Base-by-base conservation (phyloP, 495 filamentous ascomycete species). In the Neurospora sp. region DNA sequence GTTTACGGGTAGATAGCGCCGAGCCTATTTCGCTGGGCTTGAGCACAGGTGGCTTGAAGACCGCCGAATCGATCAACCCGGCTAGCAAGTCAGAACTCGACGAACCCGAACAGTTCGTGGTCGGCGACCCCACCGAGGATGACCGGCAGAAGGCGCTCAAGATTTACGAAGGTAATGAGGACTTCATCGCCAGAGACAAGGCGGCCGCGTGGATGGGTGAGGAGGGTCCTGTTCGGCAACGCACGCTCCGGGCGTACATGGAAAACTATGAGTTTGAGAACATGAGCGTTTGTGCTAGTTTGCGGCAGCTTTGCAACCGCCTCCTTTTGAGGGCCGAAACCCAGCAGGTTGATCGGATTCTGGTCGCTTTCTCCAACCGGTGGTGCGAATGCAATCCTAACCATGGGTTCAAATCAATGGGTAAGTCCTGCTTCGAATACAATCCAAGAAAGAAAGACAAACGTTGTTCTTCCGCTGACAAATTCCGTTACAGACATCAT, bases 341-440 rank as follows among this genome's bases (percentile, higher is more conserved):
- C 27, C 96, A 99, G 81, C 96, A 99, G 80, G 91, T 99, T 10
- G 96, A 98, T 77, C 90, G 96, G 5, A 94, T 99, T 41, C 81
- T 99, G 76, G 92, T 94, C 78, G 91, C 92, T 20, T 94, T 98
- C 76, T 91, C 95, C 3, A 88, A 85, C 40, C 84, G 95, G 65
- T 98, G 96, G 96, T 98, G 94, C 79, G 89, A 92, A 77, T 98
- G 95, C 82, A 99, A 99, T 79, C 89, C 92, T 3, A 93, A 89
- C 68, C 94, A 98, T 80, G 95, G 95, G 44, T 99, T 98, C 87
- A 98, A 96, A 80, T 89, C 90, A 61, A 86, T 83, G 73, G 94
- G 93, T 96, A 86, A 81, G 90, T 78, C 37, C 61, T 37, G 35
- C 20, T 2, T 41, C 9, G 2, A 20, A 16, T 10, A 9, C 18